These are phyloP conservation scores for Fusarium sp. DNA, from an alignment of 2,329 filamentous ascomycete genomes.

Conservation along the genomic window DNA sequence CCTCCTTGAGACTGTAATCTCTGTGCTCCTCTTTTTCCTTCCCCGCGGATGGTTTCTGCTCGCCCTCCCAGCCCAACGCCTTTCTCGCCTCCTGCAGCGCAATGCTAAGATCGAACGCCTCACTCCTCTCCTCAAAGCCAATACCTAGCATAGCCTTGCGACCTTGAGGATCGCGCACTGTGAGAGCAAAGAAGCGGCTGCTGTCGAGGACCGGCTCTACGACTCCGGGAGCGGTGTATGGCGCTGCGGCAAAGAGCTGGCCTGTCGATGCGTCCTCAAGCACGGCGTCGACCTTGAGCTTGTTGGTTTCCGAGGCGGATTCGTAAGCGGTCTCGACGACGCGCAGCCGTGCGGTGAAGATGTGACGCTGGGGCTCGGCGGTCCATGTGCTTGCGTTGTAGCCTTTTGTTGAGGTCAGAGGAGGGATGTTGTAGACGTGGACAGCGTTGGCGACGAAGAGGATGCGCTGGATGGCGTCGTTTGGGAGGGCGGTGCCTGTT, in stretches of 20 bases:
- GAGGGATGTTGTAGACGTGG: constrained; percentile 90
- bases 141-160: constrained; percentile 85
- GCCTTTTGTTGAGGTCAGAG: constrained; percentile 81
- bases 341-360: constrained; percentile 87
- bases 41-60: constrained; percentile 52
- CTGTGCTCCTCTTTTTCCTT: constrained; percentile 56
- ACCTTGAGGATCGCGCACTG: constrained; percentile 80
- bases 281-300: constrained; percentile 79
- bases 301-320: constrained; percentile 57
- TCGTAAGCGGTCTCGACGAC: constrained; percentile 79
- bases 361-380: constrained; percentile 75
- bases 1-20: constrained; percentile 89
- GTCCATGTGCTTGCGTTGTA: constrained; percentile 86
- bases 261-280: constrained; percentile 81
- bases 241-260: constrained; percentile 85
- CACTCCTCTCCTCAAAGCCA: constrained; percentile 87
- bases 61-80: constrained; percentile 71
- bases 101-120: constrained; percentile 88
- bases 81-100: constrained; percentile 83
- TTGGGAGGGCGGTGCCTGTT: constrained; percentile 75
- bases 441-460: constrained; percentile 81
- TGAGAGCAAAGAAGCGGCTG: constrained; percentile 85
- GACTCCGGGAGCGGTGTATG: constrained; percentile 74
- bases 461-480: constrained; percentile 85
- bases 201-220: constrained; percentile 86